A percentile compares a stretch with the other conserved stretches of the same genome.
phyloP scores from a whole-genome alignment of 345 rosid species.

The Cardamine occulta region DNA sequence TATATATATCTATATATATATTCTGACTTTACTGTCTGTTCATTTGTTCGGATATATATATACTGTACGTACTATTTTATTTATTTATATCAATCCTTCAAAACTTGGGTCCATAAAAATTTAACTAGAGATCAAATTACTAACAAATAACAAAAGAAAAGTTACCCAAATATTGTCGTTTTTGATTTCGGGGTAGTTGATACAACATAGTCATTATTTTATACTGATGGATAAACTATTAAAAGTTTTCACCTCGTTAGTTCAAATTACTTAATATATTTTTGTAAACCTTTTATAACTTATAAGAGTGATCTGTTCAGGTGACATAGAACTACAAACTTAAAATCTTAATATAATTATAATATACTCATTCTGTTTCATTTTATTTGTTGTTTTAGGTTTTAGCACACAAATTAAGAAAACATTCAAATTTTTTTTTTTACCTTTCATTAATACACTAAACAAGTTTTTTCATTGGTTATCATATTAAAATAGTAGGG shows the following conservation, averaged over 20 bases:
- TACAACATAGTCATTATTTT: background rate
- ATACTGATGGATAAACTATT: background rate
- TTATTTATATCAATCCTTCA: background rate
- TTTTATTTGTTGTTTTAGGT: no score
- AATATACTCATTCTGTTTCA: no score
- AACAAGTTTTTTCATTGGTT: no score
- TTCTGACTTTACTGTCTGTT: slow-evolving; percentile 3
- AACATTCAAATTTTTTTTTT: no score
- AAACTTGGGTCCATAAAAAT: background rate
- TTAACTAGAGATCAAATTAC: background rate
- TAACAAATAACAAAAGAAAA: background rate
- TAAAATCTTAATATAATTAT: background rate
- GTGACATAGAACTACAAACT: background rate
- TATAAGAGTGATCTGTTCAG: background rate
- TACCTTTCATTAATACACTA: no score
- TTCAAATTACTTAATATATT: background rate
- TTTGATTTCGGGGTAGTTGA: background rate
- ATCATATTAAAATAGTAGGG: no score
- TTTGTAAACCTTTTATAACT: background rate
- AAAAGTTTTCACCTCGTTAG: background rate
- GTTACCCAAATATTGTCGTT: background rate
- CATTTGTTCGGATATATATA: background rate
- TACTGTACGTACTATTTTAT: background rate
- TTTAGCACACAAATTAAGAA: no score
- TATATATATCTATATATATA: slow-evolving; percentile 7